Conservation (phyloP, 163 green algal genomes). For the Chlorella variabilis region DNA sequence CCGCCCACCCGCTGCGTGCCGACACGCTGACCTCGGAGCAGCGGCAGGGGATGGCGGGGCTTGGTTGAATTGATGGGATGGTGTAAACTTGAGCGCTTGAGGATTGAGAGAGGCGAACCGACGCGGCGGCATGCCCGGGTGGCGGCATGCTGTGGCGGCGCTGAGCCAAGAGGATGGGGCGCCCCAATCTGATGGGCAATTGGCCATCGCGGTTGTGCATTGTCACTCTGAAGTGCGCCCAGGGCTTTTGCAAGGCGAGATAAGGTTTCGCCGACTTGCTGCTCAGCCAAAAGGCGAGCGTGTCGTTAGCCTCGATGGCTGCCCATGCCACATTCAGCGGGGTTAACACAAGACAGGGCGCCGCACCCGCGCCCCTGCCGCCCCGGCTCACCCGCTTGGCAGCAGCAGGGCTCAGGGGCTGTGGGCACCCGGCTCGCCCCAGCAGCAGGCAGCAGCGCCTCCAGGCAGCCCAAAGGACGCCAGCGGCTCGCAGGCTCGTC, state of each 20-base stretch:
- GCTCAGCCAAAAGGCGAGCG: background rate
- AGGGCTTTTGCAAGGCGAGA: background rate
- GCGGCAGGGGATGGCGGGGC: background rate
- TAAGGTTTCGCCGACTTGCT: background rate
- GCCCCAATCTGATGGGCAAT: too few relatives aligned
- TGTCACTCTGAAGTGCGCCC: too few relatives aligned
- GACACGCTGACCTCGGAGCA: conserved; percentile 4
- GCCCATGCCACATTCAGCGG: background rate
- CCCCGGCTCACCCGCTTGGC: background rate
- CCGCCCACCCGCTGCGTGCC: background rate
- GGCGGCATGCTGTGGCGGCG: too few relatives aligned
- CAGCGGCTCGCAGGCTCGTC: background rate
- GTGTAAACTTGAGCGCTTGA: background rate
- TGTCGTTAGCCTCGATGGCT: background rate
- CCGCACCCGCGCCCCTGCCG: background rate
- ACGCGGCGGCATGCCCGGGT: too few relatives aligned
- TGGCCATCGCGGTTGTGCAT: too few relatives aligned
- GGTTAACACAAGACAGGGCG: background rate
- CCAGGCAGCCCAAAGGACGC: background rate
- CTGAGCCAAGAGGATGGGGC: too few relatives aligned
- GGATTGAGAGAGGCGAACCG: too few relatives aligned
- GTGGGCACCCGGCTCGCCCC: background rate
- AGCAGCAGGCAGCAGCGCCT: background rate
- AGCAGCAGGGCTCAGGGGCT: background rate
- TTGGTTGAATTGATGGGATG: too few relatives aligned